These are phyloP conservation scores for Neurospora terricola DNA, from an alignment of 495 filamentous ascomycete genomes.

Conservation along the genomic window DNA sequence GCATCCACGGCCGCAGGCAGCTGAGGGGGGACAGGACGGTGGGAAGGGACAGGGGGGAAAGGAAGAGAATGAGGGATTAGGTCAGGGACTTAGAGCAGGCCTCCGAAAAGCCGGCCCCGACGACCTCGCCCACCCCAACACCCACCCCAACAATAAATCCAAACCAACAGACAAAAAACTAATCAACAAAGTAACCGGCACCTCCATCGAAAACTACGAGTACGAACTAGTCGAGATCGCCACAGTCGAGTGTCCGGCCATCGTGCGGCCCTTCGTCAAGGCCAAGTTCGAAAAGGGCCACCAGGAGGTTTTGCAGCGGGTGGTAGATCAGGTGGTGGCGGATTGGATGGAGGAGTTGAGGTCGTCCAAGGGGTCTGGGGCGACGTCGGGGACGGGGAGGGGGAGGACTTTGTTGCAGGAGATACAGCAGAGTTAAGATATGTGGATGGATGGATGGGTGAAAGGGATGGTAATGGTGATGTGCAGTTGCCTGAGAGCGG, in stretches of 20 bases:
- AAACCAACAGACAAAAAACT: background rate
- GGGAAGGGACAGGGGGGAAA: too few relatives aligned
- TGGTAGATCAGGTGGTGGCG: conserved; percentile 11
- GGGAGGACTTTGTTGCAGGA: background rate
- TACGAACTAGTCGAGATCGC: conserved; percentile 27
- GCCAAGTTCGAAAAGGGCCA: conserved; percentile 17
- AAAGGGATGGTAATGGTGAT: background rate
- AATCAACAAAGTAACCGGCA: background rate
- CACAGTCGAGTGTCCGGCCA: conserved; percentile 13
- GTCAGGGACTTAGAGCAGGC: background rate
- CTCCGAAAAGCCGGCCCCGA: background rate
- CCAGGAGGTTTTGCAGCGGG: conserved; percentile 14
- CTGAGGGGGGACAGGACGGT: too few relatives aligned
- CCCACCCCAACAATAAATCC: background rate
- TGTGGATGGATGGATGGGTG: background rate
- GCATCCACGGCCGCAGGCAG: too few relatives aligned
- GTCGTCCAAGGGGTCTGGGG: background rate
- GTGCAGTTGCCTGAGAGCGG: background rate
- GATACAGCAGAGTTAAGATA: background rate
- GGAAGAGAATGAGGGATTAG: background rate
- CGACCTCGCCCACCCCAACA: background rate
- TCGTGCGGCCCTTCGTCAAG: conserved; percentile 25
- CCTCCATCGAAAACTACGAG: conserved; percentile 4
- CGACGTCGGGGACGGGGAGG: background rate
- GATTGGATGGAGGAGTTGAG: background rate